These are phyloP conservation scores for Ambrosia hybrid DNA, from an alignment of 140 eudicot species.

Conservation along the genomic window DNA sequence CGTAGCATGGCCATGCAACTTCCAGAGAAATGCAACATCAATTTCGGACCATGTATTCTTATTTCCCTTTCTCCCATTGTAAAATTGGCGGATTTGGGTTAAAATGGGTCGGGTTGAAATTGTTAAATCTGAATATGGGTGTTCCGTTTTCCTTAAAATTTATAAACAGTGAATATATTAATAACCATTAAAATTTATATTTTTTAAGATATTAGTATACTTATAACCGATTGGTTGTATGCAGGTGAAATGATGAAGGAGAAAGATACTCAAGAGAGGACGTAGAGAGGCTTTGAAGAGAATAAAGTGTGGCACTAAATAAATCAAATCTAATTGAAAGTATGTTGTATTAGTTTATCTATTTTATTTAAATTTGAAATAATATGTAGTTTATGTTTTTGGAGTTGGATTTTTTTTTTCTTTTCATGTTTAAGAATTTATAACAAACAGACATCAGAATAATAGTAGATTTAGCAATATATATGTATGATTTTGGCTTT, in stretches of 20 bases:
- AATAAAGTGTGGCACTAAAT: constrained; percentile 35
- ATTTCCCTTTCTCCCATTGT: background rate
- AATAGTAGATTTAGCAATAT: background rate
- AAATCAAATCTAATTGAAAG: constrained; percentile 23
- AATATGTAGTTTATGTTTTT: constrained; percentile 9
- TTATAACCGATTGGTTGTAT: constrained; percentile 17
- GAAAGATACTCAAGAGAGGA: constrained; percentile 15
- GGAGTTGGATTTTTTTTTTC: background rate
- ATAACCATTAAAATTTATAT: background rate
- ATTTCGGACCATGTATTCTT: constrained; percentile 74
- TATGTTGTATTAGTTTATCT: constrained; percentile 29
- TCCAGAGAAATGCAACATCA: constrained; percentile 81
- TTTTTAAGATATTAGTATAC: background rate
- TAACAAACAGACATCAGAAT: background rate
- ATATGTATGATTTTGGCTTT: background rate
- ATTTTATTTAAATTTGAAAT: constrained; percentile 21
- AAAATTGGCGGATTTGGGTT: background rate
- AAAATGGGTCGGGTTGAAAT: background rate
- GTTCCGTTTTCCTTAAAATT: background rate
- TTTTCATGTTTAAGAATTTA: background rate
- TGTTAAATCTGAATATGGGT: background rate
- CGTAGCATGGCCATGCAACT: constrained; percentile 92
- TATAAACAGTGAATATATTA: background rate
- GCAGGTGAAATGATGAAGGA: constrained; percentile 38
- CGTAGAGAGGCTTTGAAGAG: constrained; percentile 23